Base-by-base conservation (phyloP, 352 stramenopile species). In the Pythium folliculosum region DNA sequence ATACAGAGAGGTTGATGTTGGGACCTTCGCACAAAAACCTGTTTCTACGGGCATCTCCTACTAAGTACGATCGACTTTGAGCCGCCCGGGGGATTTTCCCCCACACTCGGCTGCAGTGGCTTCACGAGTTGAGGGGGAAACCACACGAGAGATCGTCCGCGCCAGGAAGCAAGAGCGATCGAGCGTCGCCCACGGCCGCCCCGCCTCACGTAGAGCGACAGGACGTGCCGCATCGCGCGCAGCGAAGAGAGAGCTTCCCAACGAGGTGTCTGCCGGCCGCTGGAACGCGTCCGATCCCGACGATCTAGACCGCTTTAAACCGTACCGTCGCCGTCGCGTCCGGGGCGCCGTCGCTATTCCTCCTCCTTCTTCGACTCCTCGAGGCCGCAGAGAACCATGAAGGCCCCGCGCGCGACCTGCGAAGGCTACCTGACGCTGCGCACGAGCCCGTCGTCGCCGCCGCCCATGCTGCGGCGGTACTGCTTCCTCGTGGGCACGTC, bases 401-500 rank as follows among this genome's bases (percentile, higher is more conserved):
- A 93, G 69, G 88, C 82, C 17, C 77, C 88, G 47, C 85, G 88
- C 49, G 84, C 88, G 53, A 89, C 82, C 32, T 95, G 88, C 65
- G 88, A 95, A 70, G 88, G 88, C 64, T 95, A 92, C 70, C 66
- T 95, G 43, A 95, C 88, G 68, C 84, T 95, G 61, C 85, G 88
- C 59, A 95, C 86, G 32, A 94, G 86, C 72, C 88, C 88, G 68
- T 93, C 86, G 69, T 94, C 88, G 10, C 88, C 88, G 30, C 88
- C 88, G 67, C 88, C 88, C 32, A 95, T 95, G 88, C 69, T 94
- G 58, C 84, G 88, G 25, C 84, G 84, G 60, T 96, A 95, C 62
- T 95, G 88, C 78, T 92, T 96, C 68, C 80, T 96, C 48, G 81
- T 96, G 32, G 88, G 86, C 64, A 96, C 88, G 25, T 91, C 80